A percentile compares a stretch with the other conserved stretches of the same genome.
Conservation (phyloP, 768 basidiomycete genomes). For the Multifurca ochricompacta region DNA sequence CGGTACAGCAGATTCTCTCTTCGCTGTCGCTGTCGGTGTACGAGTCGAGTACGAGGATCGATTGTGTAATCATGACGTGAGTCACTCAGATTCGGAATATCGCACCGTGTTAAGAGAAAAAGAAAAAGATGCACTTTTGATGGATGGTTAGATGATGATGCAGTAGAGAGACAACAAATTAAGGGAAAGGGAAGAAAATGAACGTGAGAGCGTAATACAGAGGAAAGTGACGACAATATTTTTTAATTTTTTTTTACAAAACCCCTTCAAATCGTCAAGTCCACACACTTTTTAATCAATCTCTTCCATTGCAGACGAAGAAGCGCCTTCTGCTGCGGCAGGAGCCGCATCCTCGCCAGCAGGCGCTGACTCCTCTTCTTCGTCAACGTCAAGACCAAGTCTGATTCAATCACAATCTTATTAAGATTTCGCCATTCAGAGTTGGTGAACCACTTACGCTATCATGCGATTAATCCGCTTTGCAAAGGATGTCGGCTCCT, state of each 20-base stretch:
- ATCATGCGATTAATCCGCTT: conserved; percentile 98
- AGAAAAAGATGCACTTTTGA: conserved; percentile 8
- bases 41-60: no score
- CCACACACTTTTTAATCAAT: conserved; percentile 56
- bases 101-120: no score
- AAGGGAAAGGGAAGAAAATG: not conserved
- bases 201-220: conserved; percentile 14
- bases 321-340: conserved; percentile 47
- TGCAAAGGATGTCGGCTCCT: conserved; percentile 91
- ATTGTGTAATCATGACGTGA: not conserved
- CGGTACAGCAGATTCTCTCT: no score
- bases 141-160: conserved; percentile 14
- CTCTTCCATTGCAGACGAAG: conserved; percentile 93
- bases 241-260: conserved; percentile 6
- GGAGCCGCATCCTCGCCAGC: conserved; percentile 43
- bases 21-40: no score
- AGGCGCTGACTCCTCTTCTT: conserved; percentile 45
- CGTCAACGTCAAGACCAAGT: conserved; percentile 70
- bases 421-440: not conserved
- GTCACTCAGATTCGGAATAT: not conserved
- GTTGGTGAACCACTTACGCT: conserved; percentile 39
- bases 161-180: conserved; percentile 8
- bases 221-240: conserved; percentile 4
- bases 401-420: conserved; percentile 27
- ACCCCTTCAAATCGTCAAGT: conserved; percentile 1